Evolutionary conservation across 2,329 filamentous ascomycete species (phyloP).

Genomic region (Fusarium sulawesiense): DNA sequence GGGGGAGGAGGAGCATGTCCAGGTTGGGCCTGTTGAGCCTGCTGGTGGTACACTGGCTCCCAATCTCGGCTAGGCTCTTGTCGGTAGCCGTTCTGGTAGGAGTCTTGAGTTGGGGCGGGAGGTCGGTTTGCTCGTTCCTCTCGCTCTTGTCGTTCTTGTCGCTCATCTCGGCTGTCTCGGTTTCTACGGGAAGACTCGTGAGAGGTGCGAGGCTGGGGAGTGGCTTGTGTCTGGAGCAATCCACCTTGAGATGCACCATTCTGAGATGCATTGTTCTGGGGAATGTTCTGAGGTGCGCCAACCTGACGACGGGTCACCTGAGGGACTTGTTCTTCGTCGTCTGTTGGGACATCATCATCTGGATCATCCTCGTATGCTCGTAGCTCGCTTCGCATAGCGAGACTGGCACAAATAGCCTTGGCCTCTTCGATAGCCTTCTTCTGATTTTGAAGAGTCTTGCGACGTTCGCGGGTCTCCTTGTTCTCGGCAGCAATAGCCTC

Average conservation of each 20-base stretch:
- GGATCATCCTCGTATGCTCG: constrained; percentile 54
- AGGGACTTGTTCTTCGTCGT: constrained; percentile 47
- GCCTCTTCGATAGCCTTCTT: constrained; percentile 64
- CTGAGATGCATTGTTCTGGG: constrained; percentile 33
- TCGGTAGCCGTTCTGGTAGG: constrained; percentile 40
- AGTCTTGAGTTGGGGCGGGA: constrained; percentile 38
- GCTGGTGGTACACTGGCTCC: constrained; percentile 45
- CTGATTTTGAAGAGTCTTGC: constrained; percentile 59
- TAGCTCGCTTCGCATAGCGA: constrained; percentile 65
- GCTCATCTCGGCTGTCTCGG: constrained; percentile 44
- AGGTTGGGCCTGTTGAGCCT: constrained; percentile 26
- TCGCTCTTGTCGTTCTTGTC: constrained; percentile 28
- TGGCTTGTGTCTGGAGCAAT: constrained; percentile 28
- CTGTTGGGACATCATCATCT: constrained; percentile 47
- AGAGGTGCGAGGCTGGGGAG: constrained; percentile 19
- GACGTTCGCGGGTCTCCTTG: constrained; percentile 63
- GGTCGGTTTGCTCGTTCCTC: constrained; percentile 35
- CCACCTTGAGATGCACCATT: constrained; percentile 26
- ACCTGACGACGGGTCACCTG: constrained; percentile 35
- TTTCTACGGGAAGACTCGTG: constrained; percentile 41
- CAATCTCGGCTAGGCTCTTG: constrained; percentile 46
- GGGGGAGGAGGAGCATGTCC: constrained; percentile 50
- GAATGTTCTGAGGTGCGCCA: constrained; percentile 28
- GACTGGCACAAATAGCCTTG: constrained; percentile 60
- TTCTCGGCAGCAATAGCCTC: constrained; percentile 65